Percentiles rank a stretch among this genome's conserved stretches.
These are phyloP conservation scores for Plasmodium malariae DNA, from an alignment of 169 alveolate species.

Conservation along the genomic window DNA sequence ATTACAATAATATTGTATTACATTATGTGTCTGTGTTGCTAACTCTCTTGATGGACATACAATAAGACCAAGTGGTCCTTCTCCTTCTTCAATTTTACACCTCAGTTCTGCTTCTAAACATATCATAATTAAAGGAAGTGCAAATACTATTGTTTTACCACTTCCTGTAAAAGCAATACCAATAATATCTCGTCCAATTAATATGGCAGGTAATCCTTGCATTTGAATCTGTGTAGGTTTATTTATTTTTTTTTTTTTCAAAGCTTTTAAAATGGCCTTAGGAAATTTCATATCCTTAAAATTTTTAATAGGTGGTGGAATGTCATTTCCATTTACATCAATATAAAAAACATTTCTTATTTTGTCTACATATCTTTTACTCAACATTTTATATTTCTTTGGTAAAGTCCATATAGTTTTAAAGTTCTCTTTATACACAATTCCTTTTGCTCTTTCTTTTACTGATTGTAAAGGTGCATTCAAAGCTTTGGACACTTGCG, in stretches of 20 bases:
- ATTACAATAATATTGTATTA: constrained; percentile 84
- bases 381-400: constrained; percentile 76
- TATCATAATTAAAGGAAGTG: constrained; percentile 93
- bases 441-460: constrained; percentile 83
- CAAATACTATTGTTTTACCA: constrained; percentile 95
- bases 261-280: constrained; percentile 87
- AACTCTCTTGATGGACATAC: constrained; percentile 96
- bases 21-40: constrained; percentile 93
- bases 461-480: constrained; percentile 80
- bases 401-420: constrained; percentile 85
- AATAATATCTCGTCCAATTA: constrained; percentile 92
- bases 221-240: constrained; percentile 95
- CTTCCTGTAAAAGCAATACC: constrained; percentile 96
- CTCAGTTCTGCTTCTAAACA: constrained; percentile 91
- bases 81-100: constrained; percentile 84
- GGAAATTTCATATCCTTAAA: constrained; percentile 95
- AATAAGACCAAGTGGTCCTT: constrained; percentile 94
- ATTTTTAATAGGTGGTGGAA: constrained; percentile 94
- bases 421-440: constrained; percentile 64
- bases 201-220: constrained; percentile 93
- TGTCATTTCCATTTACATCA: constrained; percentile 90
- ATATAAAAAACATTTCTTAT: constrained; percentile 85
- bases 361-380: constrained; percentile 76
- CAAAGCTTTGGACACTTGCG: constrained; percentile 75
- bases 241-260: constrained; percentile 89